Base-by-base conservation (phyloP, 2,329 filamentous ascomycete species). In the Davidsoniella neocaledoniae region DNA sequence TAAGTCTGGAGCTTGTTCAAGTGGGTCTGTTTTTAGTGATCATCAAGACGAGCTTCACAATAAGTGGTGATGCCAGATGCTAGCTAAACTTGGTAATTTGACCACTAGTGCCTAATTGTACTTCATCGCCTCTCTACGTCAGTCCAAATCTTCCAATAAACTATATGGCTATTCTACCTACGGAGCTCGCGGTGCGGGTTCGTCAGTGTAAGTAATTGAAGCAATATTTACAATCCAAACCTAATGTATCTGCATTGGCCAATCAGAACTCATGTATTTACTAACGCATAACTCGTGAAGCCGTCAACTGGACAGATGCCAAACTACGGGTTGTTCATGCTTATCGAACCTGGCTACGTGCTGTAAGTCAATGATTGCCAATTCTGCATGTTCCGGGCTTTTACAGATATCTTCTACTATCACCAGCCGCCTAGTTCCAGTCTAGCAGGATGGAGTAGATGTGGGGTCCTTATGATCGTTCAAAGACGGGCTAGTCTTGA, bases 281-380 rank as follows among this genome's bases (percentile, higher is more conserved):
- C 69, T 75, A 60, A 72, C 59, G 6, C 23, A 54, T 9, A 26
- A 14, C 16, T 4, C 41, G 43, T 19, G 26, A 62, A 95, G 90
- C 90, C 64, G 72, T 77, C 70, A 94, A 83, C 73, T 94, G 85
- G 87, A 63, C 68, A 59, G 87, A 96, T 73, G 90, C 90, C 60
- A 86, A 84, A 69, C 74, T 72, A 64, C 79, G 90, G 73, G 91
- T 95, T 56, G 68, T 95, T 59, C 78, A 79, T 63, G 83, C 85
- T 59, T 98, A 98, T 72, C 77, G 91, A 65, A 83, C 90, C 72
- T 98, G 91, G 91, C 77, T 96, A 60, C 81, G 91, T 73, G 81
- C 86, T 68, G 91, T 98, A 82, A 64, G 88, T 81, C 10, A 33
- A 33, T 9, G 29, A 33, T 12, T 12, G 9, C 12, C 29, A 33